Conservation (phyloP, 768 basidiomycete genomes). For the Tylopilus intermedius region DNA sequence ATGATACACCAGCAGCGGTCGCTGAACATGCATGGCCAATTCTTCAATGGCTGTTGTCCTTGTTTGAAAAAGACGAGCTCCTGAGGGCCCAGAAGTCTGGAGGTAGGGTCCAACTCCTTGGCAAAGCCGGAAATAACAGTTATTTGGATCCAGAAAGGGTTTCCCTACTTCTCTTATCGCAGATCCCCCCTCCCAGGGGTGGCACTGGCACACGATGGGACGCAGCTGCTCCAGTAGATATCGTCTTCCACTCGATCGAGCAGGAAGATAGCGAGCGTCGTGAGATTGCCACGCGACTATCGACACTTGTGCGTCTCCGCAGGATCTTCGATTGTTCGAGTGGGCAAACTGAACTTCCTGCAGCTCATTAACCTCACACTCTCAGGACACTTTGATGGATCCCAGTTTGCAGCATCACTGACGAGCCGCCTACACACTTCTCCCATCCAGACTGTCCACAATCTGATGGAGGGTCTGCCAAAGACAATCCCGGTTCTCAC, state of each 20-base stretch:
- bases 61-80: conserved; percentile 67
- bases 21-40: conserved; percentile 65
- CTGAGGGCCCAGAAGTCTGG: conserved; percentile 30
- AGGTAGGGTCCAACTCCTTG: conserved; percentile 9
- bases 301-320: conserved; percentile 26
- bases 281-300: conserved; percentile 33
- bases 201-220: conserved; percentile 53
- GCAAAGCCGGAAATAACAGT: conserved; percentile 7
- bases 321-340: neutral
- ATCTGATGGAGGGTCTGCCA: conserved; percentile 35
- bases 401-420: conserved; percentile 33
- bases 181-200: conserved; percentile 52
- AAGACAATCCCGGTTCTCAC: conserved; percentile 32
- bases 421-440: conserved; percentile 33
- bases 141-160: conserved; percentile 31
- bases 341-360: neutral
- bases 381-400: conserved; percentile 34
- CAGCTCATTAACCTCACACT: conserved; percentile 41
- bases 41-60: conserved; percentile 60
- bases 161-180: conserved; percentile 52
- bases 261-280: conserved; percentile 31
- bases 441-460: conserved; percentile 26
- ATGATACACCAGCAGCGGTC: conserved; percentile 34
- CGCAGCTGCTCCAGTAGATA: conserved; percentile 44
- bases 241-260: conserved; percentile 36